Evolutionary conservation across 768 basidiomycete species (phyloP), one percentile per base, ranked within the genome.

Genomic region (Suillus americanus): DNA sequence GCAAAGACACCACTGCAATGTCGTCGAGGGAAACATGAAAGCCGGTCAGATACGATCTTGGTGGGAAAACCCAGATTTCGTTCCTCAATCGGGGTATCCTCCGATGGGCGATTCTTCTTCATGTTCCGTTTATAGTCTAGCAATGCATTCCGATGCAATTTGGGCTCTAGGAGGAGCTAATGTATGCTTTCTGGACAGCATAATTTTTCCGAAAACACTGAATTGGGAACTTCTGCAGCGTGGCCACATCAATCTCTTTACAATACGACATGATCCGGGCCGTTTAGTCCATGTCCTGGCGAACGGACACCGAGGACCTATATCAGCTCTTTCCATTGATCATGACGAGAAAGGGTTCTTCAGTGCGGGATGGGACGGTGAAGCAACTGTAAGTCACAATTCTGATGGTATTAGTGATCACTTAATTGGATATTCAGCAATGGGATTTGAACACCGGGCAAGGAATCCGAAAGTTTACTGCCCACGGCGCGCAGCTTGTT

Each of bases 361-460:
- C 70, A 96, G 94, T 72, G 95, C 93, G 6, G 90, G 94, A 23
- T 98, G 97, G 96, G 97, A 99, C 73, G 92, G 94, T 13, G 87
- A 91, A 68, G 90, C 93, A 16, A 82, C 88, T 53, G 95, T 95
- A 74, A 75, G 92, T 82, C 62, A 51, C 45, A 40, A 16, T 62
- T 54, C 5, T 25, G 10, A 30, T 64, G 38, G 5, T 3, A 54
- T 23, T 13, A 54, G 54, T 64, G 51, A 45, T 61, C 65, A 62
- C 69, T 65, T 43, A 63, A 38, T 64, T 38, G 13, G 37, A 7
- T 63, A 6, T 43, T 59, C 70, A 99, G 97, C 93, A 98, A 87
- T 99, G 97, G 97, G 97, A 99, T 78, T 84, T 99, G 43, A 93
- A 99, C 72, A 96, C 91, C 0, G 97, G 97, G 8, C 84, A 92